Evolutionary conservation across 768 basidiomycete species (phyloP).

Genomic region (Psilocybe cubensis): DNA sequence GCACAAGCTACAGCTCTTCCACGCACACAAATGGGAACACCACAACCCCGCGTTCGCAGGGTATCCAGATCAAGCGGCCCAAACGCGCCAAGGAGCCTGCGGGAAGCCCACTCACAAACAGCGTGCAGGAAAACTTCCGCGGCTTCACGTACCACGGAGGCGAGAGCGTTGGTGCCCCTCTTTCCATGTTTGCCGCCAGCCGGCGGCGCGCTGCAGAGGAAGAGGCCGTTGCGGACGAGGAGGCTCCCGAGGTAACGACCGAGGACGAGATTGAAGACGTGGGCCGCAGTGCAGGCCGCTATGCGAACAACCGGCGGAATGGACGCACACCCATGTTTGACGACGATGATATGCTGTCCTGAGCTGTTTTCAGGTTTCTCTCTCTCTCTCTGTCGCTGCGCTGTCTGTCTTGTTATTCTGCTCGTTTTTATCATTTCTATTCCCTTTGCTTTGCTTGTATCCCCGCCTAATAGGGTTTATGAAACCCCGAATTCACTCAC

Average conservation of each 20-base stretch:
- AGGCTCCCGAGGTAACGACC: slow-evolving; percentile 51
- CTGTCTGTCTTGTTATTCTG: slow-evolving; percentile 1
- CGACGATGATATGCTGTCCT: slow-evolving; percentile 44
- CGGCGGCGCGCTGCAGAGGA: slow-evolving; percentile 46
- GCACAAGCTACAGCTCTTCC: background rate
- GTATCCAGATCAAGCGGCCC: slow-evolving; percentile 55
- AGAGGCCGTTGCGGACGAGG: slow-evolving; percentile 47
- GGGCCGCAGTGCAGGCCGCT: slow-evolving; percentile 65
- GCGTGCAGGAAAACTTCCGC: slow-evolving; percentile 95
- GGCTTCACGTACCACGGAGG: slow-evolving; percentile 91
- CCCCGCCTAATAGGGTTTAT: background rate
- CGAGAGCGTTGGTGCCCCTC: slow-evolving; percentile 60
- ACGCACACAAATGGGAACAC: too few relatives aligned
- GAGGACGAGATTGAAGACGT: slow-evolving; percentile 82
- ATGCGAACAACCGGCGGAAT: slow-evolving; percentile 60
- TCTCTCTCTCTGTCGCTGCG: background rate
- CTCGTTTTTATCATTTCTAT: background rate
- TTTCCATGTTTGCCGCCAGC: slow-evolving; percentile 35
- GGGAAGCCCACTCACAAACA: slow-evolving; percentile 81
- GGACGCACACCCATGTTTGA: slow-evolving; percentile 36
- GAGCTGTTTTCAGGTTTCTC: slow-evolving; percentile 10
- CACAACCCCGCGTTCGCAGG: slow-evolving; percentile 30
- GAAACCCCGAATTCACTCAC: background rate
- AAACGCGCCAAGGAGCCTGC: slow-evolving; percentile 46
- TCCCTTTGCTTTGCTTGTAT: background rate